Percentiles rank a stretch among this genome's conserved stretches.
phyloP scores from a whole-genome alignment of 768 basidiomycete species.

The Termitomyces sp. region DNA sequence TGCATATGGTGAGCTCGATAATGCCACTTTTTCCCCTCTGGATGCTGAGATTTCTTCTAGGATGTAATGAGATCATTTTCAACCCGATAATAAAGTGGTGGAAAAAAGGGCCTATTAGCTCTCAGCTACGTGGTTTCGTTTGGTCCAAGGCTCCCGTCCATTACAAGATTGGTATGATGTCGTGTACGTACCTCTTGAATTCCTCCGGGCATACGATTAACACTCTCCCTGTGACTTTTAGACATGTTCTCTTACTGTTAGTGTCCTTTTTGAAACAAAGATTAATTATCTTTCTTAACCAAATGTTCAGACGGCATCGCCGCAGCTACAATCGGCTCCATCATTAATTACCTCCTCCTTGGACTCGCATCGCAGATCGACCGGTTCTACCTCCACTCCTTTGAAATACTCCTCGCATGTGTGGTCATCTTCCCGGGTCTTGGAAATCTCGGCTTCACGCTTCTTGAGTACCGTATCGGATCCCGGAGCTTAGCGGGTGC shows the following conservation, averaged over 20 bases:
- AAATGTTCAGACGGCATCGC: constrained; percentile 51
- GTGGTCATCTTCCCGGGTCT: constrained; percentile 73
- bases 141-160: constrained; percentile 75
- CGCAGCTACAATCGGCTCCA: constrained; percentile 55
- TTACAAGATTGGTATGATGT: constrained; percentile 79
- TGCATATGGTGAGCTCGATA: constrained; percentile 36
- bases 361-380: constrained; percentile 66
- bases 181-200: constrained; percentile 35
- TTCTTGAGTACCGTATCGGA: constrained; percentile 75
- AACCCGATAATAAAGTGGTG: constrained; percentile 79
- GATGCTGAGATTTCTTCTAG: constrained; percentile 16
- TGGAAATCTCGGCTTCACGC: constrained; percentile 68
- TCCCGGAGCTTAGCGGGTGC: constrained; percentile 43
- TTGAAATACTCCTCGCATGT: constrained; percentile 76
- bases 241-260: constrained; percentile 45
- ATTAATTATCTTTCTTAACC: background rate
- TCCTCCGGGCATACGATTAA: background rate
- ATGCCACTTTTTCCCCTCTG: background rate
- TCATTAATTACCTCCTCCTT: constrained; percentile 72
- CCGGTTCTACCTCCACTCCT: constrained; percentile 71
- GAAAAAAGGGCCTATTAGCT: constrained; percentile 70
- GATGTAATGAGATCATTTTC: constrained; percentile 77
- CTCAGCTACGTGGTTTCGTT: constrained; percentile 65
- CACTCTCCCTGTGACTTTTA: constrained; percentile 7
- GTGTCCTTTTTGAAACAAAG: constrained; percentile 12